Evolutionary conservation across 768 basidiomycete species (phyloP), one percentile per base, ranked within the genome.

Genomic region (Suillus fuscotomentosus): DNA sequence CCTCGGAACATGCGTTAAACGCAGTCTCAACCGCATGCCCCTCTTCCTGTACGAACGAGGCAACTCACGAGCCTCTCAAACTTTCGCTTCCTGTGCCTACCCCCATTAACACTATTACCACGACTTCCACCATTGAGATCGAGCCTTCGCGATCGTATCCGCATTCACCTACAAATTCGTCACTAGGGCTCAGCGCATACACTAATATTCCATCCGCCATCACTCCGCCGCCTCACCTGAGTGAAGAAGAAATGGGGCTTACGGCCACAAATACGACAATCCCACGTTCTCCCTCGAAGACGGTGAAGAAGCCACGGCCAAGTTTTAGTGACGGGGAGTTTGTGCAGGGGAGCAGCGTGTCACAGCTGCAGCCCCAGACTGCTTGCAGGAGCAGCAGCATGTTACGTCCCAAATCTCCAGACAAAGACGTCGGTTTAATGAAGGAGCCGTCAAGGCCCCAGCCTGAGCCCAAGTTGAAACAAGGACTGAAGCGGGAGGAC

Each of bases 281-380:
- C 11, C 24, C 57, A 27, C 24, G 27, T 13, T 59, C 39, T 27
- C 57, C 60, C 39, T 13, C 45, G 10, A 68, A 27, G 51, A 45
- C n/a, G 36, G 34, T 50, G 48, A 73, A 68, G 63, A 66, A 69
- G 41, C 66, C 60, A 20, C 57, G 57, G 5, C 24, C 22, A n/a
- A 68, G 41, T 34, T 59, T 60, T 45, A n/a, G 39, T 50, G 34
- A 39, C 8, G 27, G 24, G 6, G 57, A 59, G 24, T 59, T 59
- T 17, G 41, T 59, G 17, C 57, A 59, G 41, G 57, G 56, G 41
- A 59, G 57, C 24, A 59, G 60, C 11, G 3, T 63, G n/a, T 56
- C 34, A 22, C 9, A 54, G n/a, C 66, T 14, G 39, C 63, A 42
- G 42, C 38, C 63, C 20, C 56, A 57, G 24, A 24, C 20, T 41